phyloP scores from a whole-genome alignment of 177 flowering plant genomes.

The Vitis hybrid region DNA sequence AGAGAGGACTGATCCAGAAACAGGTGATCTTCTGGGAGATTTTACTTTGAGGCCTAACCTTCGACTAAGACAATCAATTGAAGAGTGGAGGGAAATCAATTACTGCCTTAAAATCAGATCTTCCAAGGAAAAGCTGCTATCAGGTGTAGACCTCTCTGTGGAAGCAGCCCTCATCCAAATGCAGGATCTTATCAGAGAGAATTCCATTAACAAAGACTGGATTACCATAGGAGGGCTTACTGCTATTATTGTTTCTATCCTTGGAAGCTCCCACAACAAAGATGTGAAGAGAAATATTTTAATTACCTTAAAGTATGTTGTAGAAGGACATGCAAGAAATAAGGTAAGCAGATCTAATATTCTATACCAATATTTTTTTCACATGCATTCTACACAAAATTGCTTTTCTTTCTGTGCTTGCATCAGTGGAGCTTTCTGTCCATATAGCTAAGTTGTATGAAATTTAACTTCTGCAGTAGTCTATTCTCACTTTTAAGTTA shows the following conservation, averaged over 20 bases:
- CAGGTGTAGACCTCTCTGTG: slow-evolving; percentile 28
- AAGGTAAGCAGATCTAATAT: slow-evolving; percentile 42
- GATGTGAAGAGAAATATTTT: slow-evolving; percentile 42
- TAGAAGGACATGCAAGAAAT: slow-evolving; percentile 56
- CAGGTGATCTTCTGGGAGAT: slow-evolving; percentile 54
- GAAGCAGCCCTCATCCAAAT: slow-evolving; percentile 52
- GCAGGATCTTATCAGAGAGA: slow-evolving; percentile 51
- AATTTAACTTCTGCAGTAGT: neutral
- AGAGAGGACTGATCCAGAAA: slow-evolving; percentile 55
- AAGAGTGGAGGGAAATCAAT: slow-evolving; percentile 77
- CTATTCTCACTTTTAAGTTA: neutral
- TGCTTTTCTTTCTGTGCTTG: neutral
- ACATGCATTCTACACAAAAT: neutral
- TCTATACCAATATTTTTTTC: neutral
- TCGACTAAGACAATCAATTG: slow-evolving; percentile 60
- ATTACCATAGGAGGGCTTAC: slow-evolving; percentile 60
- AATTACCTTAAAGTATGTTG: slow-evolving; percentile 39
- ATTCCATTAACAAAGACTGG: slow-evolving; percentile 71
- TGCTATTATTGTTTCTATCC: slow-evolving; percentile 33
- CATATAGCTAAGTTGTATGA: neutral
- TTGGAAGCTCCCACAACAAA: slow-evolving; percentile 41
- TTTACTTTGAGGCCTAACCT: slow-evolving; percentile 51
- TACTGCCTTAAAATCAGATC: slow-evolving; percentile 61
- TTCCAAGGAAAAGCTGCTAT: slow-evolving; percentile 41
- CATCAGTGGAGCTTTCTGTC: neutral